These are phyloP conservation scores for Erodium moschatum DNA, from an alignment of 441 rosid species.

Conservation along the genomic window DNA sequence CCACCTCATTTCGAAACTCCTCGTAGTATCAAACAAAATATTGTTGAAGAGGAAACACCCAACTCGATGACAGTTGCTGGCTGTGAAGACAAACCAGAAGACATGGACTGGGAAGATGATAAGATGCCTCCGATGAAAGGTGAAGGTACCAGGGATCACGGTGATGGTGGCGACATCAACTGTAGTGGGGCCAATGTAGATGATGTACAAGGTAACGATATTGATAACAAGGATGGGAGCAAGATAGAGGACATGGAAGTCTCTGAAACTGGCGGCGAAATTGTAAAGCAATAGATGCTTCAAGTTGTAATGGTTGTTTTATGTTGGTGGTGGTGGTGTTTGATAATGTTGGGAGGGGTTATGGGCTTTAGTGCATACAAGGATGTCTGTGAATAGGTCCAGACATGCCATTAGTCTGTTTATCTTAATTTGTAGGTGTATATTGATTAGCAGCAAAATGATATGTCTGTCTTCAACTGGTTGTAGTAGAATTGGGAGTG, in stretches of 20 bases:
- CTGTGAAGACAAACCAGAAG: constrained; percentile 26
- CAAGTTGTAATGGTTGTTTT: constrained; percentile 16
- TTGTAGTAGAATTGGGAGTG: background rate
- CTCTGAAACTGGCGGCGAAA: constrained; percentile 13
- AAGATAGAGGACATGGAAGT: constrained; percentile 30
- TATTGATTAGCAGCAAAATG: background rate
- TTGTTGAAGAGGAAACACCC: constrained; percentile 34
- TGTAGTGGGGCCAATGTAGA: constrained; percentile 13
- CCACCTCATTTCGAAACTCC: constrained; percentile 21
- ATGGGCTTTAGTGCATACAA: background rate
- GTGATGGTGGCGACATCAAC: constrained; percentile 19
- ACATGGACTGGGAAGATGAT: constrained; percentile 23
- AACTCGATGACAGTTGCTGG: constrained; percentile 24
- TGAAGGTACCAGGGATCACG: constrained; percentile 31
- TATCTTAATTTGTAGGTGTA: background rate
- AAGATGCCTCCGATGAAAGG: constrained; percentile 26
- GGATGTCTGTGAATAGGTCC: constrained; percentile 37
- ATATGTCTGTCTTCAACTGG: background rate
- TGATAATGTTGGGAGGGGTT: constrained; percentile 16
- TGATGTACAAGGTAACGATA: constrained; percentile 6
- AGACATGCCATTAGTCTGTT: background rate
- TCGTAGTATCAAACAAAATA: constrained; percentile 14
- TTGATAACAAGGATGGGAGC: constrained; percentile 20
- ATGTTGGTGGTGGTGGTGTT: constrained; percentile 21
- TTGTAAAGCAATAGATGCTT: constrained; percentile 21